Percentiles rank a stretch among this genome's conserved stretches.
Evolutionary conservation across 2,329 filamentous ascomycete genomes (phyloP).

Genomic region (Colletotrichum plurivorum): DNA sequence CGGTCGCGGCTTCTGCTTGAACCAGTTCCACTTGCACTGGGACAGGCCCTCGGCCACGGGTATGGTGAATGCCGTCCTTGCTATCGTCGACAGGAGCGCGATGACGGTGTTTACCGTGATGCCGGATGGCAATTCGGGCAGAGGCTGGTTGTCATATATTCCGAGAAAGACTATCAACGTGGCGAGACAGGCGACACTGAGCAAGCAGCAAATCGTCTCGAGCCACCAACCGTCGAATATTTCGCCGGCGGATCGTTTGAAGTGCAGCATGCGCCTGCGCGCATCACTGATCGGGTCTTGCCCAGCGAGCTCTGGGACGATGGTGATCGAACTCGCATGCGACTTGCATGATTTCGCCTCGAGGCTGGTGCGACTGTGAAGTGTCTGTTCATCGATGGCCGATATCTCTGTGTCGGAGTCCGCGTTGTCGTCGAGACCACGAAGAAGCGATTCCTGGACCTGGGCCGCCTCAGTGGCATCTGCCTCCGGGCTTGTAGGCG

Average conservation of each 20-base stretch:
- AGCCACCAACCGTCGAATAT: not conserved
- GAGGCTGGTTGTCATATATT: slow-evolving; percentile 36
- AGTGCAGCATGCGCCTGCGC: too few relatives aligned
- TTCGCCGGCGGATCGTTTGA: not conserved
- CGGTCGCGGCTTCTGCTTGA: slow-evolving; percentile 29
- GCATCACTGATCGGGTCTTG: too few relatives aligned
- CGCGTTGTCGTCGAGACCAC: too few relatives aligned
- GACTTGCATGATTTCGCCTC: too few relatives aligned
- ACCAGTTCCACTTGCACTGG: slow-evolving; percentile 47
- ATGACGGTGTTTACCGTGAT: slow-evolving; percentile 47
- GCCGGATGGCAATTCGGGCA: slow-evolving; percentile 42
- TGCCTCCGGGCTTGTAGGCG: too few relatives aligned
- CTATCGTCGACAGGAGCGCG: slow-evolving; percentile 44
- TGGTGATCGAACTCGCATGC: too few relatives aligned
- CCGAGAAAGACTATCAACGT: not conserved
- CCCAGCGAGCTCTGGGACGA: too few relatives aligned
- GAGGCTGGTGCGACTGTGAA: too few relatives aligned
- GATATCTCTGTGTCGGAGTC: too few relatives aligned
- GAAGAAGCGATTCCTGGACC: too few relatives aligned
- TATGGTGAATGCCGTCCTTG: slow-evolving; percentile 42
- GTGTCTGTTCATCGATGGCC: too few relatives aligned
- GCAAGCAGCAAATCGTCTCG: not conserved
- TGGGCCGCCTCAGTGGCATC: too few relatives aligned
- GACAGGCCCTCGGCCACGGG: slow-evolving; percentile 45
- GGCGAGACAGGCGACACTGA: not conserved